A percentile compares a stretch with the other conserved stretches of the same genome.
phyloP scores from a whole-genome alignment of 2,329 filamentous ascomycete species.

The Magnaporthales sp. region DNA sequence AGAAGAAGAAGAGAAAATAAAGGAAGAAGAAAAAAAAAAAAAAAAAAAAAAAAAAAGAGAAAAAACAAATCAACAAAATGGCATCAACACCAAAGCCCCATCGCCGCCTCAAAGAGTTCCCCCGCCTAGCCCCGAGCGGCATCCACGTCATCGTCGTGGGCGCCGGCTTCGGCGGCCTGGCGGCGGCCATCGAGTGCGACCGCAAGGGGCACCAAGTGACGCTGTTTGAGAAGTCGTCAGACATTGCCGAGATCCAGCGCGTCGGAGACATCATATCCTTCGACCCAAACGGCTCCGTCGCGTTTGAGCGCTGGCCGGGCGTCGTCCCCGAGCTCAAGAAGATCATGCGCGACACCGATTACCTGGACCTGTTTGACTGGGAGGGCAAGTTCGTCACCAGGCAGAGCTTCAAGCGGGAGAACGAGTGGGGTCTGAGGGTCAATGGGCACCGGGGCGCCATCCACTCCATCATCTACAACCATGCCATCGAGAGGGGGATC shows the following conservation, averaged over 20 bases:
- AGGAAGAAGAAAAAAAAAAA: not conserved
- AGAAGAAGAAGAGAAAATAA: not conserved
- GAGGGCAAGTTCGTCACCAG: conserved; percentile 40
- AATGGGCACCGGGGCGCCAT: conserved; percentile 46
- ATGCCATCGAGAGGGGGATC: conserved; percentile 39
- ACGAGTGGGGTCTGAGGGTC: conserved; percentile 35
- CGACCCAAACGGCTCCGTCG: conserved; percentile 45
- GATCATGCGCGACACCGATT: conserved; percentile 37
- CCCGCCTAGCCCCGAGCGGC: conserved; percentile 23
- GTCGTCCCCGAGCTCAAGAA: conserved; percentile 39
- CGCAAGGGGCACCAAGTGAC: conserved; percentile 42
- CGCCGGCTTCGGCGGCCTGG: conserved; percentile 49
- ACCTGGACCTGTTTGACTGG: conserved; percentile 31
- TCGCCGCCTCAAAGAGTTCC: conserved; percentile 9
- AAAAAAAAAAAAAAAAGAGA: not conserved
- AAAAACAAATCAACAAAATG: not conserved
- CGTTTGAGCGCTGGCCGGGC: conserved; percentile 46
- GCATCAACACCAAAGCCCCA: not conserved
- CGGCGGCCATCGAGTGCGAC: conserved; percentile 49
- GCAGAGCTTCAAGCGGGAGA: conserved; percentile 25
- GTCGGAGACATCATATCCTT: conserved; percentile 42
- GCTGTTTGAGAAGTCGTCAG: conserved; percentile 30
- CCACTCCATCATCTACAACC: conserved; percentile 41
- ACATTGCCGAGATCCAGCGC: conserved; percentile 28
- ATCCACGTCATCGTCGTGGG: conserved; percentile 40